Percentiles rank a stretch among this genome's conserved stretches.
Conservation (phyloP, 2,329 filamentous ascomycete genomes). For the Hypoxylon sp. region DNA sequence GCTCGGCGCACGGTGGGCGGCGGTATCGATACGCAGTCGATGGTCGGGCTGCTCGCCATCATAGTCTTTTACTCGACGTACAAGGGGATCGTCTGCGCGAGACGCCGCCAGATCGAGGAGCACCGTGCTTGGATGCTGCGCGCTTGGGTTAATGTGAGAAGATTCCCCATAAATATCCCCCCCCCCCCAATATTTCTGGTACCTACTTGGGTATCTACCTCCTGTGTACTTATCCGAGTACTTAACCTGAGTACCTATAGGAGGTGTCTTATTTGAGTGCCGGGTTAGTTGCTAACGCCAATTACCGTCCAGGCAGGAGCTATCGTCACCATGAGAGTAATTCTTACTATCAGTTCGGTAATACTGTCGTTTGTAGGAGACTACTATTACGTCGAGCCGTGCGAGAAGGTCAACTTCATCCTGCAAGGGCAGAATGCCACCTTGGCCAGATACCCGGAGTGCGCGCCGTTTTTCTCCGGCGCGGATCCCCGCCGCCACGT, state of each 20-base stretch:
- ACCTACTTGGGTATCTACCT: no score
- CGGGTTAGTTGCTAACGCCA: slow-evolving; percentile 15
- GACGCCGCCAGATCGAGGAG: slow-evolving; percentile 70
- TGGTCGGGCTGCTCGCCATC: slow-evolving; percentile 58
- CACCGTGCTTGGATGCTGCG: slow-evolving; percentile 74
- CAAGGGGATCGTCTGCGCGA: slow-evolving; percentile 68
- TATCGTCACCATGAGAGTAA: slow-evolving; percentile 65
- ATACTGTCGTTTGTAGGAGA: slow-evolving; percentile 38
- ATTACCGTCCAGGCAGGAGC: slow-evolving; percentile 54
- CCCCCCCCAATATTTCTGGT: not conserved
- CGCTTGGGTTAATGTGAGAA: slow-evolving; percentile 61
- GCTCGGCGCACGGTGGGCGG: slow-evolving; percentile 65
- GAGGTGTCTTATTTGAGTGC: not conserved
- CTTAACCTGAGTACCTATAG: no score
- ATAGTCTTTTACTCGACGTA: slow-evolving; percentile 57
- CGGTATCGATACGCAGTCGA: slow-evolving; percentile 60
- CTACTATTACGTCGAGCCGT: slow-evolving; percentile 53
- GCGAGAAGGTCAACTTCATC: slow-evolving; percentile 61
- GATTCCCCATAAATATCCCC: not conserved
- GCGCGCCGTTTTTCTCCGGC: slow-evolving; percentile 54
- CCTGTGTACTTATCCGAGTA: no score
- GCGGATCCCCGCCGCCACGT: slow-evolving; percentile 44
- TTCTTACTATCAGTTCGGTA: slow-evolving; percentile 55
- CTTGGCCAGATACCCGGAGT: slow-evolving; percentile 58
- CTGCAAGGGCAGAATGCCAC: slow-evolving; percentile 48